Base-by-base conservation (phyloP, 2,329 filamentous ascomycete species). In the Colletotrichum orchidophilum region DNA sequence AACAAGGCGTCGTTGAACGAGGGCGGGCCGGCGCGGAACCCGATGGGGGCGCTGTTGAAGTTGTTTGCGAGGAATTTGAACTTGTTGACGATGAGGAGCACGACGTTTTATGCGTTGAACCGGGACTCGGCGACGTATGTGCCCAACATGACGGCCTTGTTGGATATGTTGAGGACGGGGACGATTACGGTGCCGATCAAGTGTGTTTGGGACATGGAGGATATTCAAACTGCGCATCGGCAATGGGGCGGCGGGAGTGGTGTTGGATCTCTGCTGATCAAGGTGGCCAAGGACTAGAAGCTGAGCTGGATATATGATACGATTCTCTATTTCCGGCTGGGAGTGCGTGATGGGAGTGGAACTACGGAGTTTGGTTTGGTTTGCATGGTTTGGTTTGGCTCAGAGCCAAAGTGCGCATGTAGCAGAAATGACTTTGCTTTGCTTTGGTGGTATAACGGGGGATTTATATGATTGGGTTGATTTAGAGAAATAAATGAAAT, bases 131-230 rank as follows among this genome's bases (percentile, higher is more conserved):
- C 76, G 0, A 77, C 75, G 6, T 84, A 77, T 55, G 73, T 76
- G 74, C 73, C 77, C 6, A 79, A 80, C 57, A 66, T 82, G 24
- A 67, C 74, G 5, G 64, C 75, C 1, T 54, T 83, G 46, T 74
- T 85, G 55, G 62, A 75, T 5, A 72, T 84, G 74, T 65, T 79
- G 5, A 69, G 66, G 11, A 71, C 79, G 8, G 80, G 80, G 1
- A 77, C 75, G 63, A 78, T 85, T 24, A 54, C 73, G 5, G 78
- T 81, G 1, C 78, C 79, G 0, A 81, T 85, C 21, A 83, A 81
- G 77, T 77, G 77, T 35, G 73, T 81, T 1, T 85, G 82, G 83
- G 78, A 81, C 11, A 73, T 85, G 73, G 81, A 84, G 46, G 78
- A 83, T 18, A 78, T 84, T 13, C 74, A 77, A 66, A 77, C 78